Base-by-base conservation (phyloP, 2,329 filamentous ascomycete genomes). In the Neonectria punicea region DNA sequence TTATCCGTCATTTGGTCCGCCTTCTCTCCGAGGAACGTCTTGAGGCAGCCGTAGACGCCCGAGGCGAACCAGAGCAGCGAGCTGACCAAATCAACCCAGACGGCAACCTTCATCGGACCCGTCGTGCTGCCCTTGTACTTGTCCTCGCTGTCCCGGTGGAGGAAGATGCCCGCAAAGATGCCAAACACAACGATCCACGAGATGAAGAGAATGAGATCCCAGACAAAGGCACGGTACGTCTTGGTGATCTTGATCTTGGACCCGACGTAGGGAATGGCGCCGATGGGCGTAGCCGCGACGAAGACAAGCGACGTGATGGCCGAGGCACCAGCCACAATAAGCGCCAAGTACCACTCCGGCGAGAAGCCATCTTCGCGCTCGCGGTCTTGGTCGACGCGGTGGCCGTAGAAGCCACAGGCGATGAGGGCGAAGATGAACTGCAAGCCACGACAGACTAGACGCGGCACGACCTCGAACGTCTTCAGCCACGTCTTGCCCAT, bases 341-440 rank as follows among this genome's bases (percentile, higher is more conserved):
- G 83, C 4, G 91, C 92, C 76, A 87, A 93, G 13, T 84, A 83
- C 89, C 90, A 93, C 75, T 87, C 87, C 1, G 85, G 77, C 0
- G 80, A 77, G 73, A 87, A 83, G 11, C 81, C 75, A n/a, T 74
- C 67, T 57, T 75, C 76, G 41, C 67, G 70, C 20, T 74, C 71
- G 55, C 70, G 72, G 22, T 86, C 85, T 6, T 77, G 73, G 64
- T 83, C 76, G 64, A 84, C 78, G 62, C 90, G 88, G 64, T 84
- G 80, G 14, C 87, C 90, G 72, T 93, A 94, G 61, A 94, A 85
- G 25, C 89, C 92, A 60, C 88, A 85, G 57, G 92, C 88, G 46
- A 90, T 86, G 63, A 94, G 80, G 50, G 87, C 92, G 72, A 93
- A 84, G 73, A 92, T 80, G 74, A 94, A 87, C 75, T 94, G 92